A percentile compares a stretch with the other conserved stretches of the same genome.
Evolutionary conservation across 805 yeast species (phyloP).

Genomic region (Brettanomyces sp.): DNA sequence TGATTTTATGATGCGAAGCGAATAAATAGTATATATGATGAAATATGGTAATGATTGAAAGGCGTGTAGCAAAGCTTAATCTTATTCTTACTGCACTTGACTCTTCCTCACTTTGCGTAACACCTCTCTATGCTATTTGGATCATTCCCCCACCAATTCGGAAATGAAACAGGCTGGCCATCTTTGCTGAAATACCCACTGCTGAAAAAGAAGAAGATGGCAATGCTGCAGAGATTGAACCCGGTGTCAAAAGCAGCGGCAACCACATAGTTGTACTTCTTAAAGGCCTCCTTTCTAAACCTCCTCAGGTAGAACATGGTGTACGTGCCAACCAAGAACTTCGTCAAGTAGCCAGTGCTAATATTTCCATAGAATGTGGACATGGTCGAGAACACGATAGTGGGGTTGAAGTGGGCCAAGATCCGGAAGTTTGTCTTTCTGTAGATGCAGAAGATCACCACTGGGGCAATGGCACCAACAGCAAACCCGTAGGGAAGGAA

Average conservation of each 20-base stretch:
- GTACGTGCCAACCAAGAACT: conserved; percentile 37
- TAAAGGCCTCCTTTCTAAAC: conserved; percentile 31
- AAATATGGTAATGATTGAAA: neutral
- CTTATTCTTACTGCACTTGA: neutral
- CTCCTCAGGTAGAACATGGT: conserved; percentile 37
- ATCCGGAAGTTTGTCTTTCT: conserved; percentile 2
- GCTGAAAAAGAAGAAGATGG: conserved; percentile 27
- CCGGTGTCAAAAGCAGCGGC: conserved; percentile 48
- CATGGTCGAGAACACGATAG: conserved; percentile 40
- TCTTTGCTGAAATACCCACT: conserved; percentile 9
- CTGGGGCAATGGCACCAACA: conserved; percentile 31
- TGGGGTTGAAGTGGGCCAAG: conserved; percentile 34
- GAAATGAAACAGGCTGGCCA: conserved; percentile 15
- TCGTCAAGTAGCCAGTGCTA: conserved; percentile 39
- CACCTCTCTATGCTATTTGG: conserved; percentile 35
- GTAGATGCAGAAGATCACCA: conserved; percentile 18
- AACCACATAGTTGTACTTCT: conserved; percentile 34
- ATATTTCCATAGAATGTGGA: conserved; percentile 40
- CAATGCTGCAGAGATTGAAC: conserved; percentile 32
- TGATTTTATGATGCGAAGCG: neutral
- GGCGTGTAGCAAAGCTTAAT: neutral
- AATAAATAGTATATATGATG: neutral
- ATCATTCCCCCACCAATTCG: conserved; percentile 45
- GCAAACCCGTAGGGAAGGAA: conserved; percentile 36
- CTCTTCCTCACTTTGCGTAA: conserved; percentile 24